Evolutionary conservation across 352 stramenopile species (phyloP), one percentile per base, ranked within the genome.

Genomic region (Globisporangium spiculum): DNA sequence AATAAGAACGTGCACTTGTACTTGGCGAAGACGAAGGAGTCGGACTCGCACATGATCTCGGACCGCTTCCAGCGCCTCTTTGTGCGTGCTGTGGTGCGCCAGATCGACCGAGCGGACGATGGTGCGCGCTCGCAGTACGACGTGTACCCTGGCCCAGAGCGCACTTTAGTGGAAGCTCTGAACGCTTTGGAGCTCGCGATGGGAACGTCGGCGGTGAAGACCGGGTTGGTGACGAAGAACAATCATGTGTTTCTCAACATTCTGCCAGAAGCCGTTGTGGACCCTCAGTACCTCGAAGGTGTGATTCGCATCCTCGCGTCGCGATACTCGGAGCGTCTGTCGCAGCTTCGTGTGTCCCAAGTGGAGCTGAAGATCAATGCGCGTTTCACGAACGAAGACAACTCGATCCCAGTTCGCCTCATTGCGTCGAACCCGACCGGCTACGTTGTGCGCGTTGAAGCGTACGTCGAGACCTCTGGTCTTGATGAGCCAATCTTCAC

Each of bases 181-280:
- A 99, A 99, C 79, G 93, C 97, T 22, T 75, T 99, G 36, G 97
- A 99, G 71, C 81, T 99, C 16, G 93, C 96, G 34, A 89, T 99
- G 73, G 78, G 97, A 36, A 98, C 98, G 77, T 86, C 96, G 3
- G 84, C 91, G 34, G 71, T 98, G 24, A 86, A 91, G 68, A 93
- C 71, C 12, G 84, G 86, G 34, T 72, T 91, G 53, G 72, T 72
- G 60, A 94, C 90, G 61, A 93, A 93, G 69, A 98, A 99, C 81
- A 99, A 99, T 80, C 98, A 99, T 84, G 89, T 99, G 27, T 99
- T 99, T 76, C 86, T 99, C 50, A 99, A 99, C 81, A 92, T 99
- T 44, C 84, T 99, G 44, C 93, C 95, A 10, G 90, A 97, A 61
- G 90, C 98, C 1, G 92, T 94, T 9, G 88, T 99, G 46, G 90